Base-by-base conservation (phyloP, 75 land plant species). In the Picea glauca region DNA sequence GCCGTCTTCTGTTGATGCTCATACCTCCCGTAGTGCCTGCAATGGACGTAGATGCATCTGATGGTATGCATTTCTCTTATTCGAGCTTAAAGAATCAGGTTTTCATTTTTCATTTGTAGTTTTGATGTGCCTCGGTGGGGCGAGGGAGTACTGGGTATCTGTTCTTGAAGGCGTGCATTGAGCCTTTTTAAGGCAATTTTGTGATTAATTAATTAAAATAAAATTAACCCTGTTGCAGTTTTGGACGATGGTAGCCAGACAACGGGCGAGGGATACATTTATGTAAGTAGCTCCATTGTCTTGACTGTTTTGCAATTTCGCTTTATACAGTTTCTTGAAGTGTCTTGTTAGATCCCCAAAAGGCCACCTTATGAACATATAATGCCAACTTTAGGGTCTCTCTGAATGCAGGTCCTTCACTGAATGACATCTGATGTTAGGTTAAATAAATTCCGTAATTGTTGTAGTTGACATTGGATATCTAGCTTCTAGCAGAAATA, bases 11-110 rank as follows among this genome's bases (percentile, higher is more conserved):
- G 26, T 76, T 92, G 46, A 82, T 92, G 90, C 91, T 94, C 82
- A 90, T 94, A 67, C 98, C 98, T 63, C 88, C 90, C 26, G 86
- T 87, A 78, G 95, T 94, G 17, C 98, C 95, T 65, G 82, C 91
- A 30, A 91, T 94, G 72, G 90, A 92, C 17, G 95, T 94, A 26
- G 98, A 94, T 58, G 81, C 93, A 12, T 94, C 98, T 23, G 98
- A 94, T 63, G 93, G 98, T 94, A 82, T 58, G 32, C 54, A 12
- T 13, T 38, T 46, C 8, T 62, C 61, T 77, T 54, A 18, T 4
- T 67, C 23, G 26, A 63, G 65, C 65, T 63, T 23, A n/a, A 63
- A n/a, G n/a, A 23, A n/a, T 23, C 75, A 18, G n/a, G 32, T 70
- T 15, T 65, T 2, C 76, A 64, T 67, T 58, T 43, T 7, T 75